Base-by-base conservation (phyloP, 225 moss, liverwort and hornwort genomes). In the Climacium dendroides region DNA sequence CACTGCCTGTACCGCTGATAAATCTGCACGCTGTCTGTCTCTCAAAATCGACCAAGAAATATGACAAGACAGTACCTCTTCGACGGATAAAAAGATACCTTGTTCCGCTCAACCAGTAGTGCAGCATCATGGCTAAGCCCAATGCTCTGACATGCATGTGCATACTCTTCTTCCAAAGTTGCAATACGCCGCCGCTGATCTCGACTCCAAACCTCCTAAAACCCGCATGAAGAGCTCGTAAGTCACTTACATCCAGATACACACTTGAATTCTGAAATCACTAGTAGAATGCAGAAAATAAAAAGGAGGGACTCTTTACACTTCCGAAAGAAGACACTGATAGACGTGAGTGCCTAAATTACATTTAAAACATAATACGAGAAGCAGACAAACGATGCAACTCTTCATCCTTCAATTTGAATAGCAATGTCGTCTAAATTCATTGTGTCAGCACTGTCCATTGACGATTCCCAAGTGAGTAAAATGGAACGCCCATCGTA, bases 91-190 rank as follows among this genome's bases (percentile, higher is more conserved):
- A 81, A 80, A 80, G 82, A 60, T 79, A 94, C 96, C 96, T 93
- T 92, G 78, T 91, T 94, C 85, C 92, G 93, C 88, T 91, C 91
- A 66, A 98, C 92, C 85, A 94, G 83, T 82, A 91, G 82, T 74
- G 96, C 97, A 78, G 96, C 95, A 87, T 93, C 94, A 88, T 96
- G 96, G 77, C 97, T 98, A 79, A 94, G 95, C n/a, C 97, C 97
- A 88, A 98, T 96, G 84, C 94, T 93, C 78, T 95, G 89, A 79
- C 93, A 96, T 57, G 93, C 93, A 39, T 93, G 91, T 75, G 89
- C 89, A 83, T 94, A 95, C 85, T 94, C 90, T 81, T 91, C 92
- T 86, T 96, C 94, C 84, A 98, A 85, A 89, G 85, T 89, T 64
- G 96, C 96, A 92, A 95, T 95, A 64, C 94, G 92, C 72, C 86